These are phyloP conservation scores for Phaeotremella fagi DNA, from an alignment of 768 basidiomycete species.

Conservation along the genomic window DNA sequence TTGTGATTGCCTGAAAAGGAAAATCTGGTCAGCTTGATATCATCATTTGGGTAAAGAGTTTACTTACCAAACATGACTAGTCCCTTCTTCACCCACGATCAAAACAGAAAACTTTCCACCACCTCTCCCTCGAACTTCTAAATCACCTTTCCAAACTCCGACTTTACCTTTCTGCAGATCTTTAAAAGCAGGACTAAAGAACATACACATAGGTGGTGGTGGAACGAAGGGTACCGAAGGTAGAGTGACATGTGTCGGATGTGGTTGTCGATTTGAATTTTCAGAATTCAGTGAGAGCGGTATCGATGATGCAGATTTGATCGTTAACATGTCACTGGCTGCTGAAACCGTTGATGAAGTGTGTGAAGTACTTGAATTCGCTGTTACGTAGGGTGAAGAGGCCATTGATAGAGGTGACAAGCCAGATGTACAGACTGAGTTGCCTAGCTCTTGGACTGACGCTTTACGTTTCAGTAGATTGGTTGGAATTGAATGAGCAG, in stretches of 20 bases:
- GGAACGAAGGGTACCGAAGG: constrained; percentile 33
- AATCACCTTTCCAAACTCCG: constrained; percentile 40
- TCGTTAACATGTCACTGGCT: neutral
- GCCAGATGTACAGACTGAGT: neutral
- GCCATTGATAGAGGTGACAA: constrained; percentile 16
- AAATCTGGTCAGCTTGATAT: neutral
- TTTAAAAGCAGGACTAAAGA: constrained; percentile 36
- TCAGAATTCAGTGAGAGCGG: neutral
- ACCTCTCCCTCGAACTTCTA: constrained; percentile 33
- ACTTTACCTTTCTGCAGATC: constrained; percentile 39
- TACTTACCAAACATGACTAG: constrained; percentile 39
- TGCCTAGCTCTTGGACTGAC: neutral
- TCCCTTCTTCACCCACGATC: constrained; percentile 33
- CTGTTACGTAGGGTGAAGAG: constrained; percentile 8
- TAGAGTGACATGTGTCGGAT: constrained; percentile 18
- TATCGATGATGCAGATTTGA: neutral
- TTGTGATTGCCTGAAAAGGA: constrained; percentile 30
- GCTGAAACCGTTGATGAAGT: constrained; percentile 2
- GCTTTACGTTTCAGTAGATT: neutral
- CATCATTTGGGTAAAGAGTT: neutral
- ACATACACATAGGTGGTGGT: constrained; percentile 45
- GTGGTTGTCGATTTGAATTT: neutral
- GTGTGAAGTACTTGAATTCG: constrained; percentile 3
- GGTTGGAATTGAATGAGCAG: neutral
- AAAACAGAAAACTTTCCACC: constrained; percentile 34